Base-by-base conservation (phyloP, 2,329 filamentous ascomycete species). In the Apiospora malaysiana region DNA sequence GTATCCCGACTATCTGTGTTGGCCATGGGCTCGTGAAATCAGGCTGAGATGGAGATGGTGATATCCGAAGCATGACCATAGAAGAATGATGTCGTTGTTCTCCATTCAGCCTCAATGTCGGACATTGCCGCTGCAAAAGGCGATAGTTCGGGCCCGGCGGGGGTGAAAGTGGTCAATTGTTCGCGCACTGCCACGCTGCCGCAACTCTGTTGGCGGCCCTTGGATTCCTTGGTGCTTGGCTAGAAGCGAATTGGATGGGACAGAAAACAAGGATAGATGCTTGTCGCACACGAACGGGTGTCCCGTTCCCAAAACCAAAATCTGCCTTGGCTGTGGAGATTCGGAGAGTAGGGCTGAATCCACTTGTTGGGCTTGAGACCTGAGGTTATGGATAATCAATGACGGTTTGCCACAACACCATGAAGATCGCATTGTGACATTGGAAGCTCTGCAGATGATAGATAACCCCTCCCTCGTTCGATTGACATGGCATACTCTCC, bases 251-350 rank as follows among this genome's bases (percentile, higher is more conserved):
- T n/a, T n/a, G n/a, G n/a, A 37, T 7, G 27, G 18, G 21, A n/a
- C 14, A 18, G 10, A 40, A 23, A 63, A 63, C 56, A 63, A 32
- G 56, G 56, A 63, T 63, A 18, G 7, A 8, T 40, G 56, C 27
- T 63, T 40, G 56, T 63, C 56, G 56, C 56, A 40, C 32, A 63
- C 56, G 32, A 63, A 63, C 56, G 37, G 56, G 18, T 63, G 56
- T 63, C 56, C 56, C 56, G 56, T 63, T 32, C 32, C 32, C 32
- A 32, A 32, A 32, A 32, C 32, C 32, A 32, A 32, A 32, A 32
- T 63, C 56, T 63, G 56, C 56, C 56, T 63, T 63, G 32, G 56
- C 56, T 18, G 56, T 59, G 56, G 27, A 12, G 56, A 63, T 21
- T n/a, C 56, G 32, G 27, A 40, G 9, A 40, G 56, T 40, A 63